Percentiles rank a stretch among this genome's conserved stretches.
These are phyloP conservation scores for Dryas octopetala DNA, from an alignment of 306 rosid species.

Conservation along the genomic window DNA sequence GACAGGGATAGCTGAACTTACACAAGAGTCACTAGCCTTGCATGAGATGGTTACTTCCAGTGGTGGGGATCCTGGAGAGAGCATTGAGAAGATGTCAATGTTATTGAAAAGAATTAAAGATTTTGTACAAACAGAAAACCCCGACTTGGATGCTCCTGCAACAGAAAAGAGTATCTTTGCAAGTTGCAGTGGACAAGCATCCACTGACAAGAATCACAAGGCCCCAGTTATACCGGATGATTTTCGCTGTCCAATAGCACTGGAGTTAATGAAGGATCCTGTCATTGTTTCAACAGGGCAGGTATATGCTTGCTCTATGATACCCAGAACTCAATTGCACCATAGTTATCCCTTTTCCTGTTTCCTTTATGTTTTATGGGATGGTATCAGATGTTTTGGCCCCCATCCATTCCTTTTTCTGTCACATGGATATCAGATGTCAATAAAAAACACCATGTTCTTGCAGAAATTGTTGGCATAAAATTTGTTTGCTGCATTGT, in stretches of 20 bases:
- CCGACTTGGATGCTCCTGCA: constrained; percentile 43
- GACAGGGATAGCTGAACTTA: constrained; percentile 73
- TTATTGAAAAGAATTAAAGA: constrained; percentile 79
- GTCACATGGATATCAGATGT: background rate
- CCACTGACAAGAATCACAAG: constrained; percentile 52
- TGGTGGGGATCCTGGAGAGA: constrained; percentile 84
- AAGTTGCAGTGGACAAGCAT: constrained; percentile 46
- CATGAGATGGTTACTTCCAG: constrained; percentile 83
- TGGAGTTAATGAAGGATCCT: constrained; percentile 95
- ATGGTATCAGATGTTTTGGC: constrained; percentile 8
- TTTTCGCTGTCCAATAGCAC: constrained; percentile 94
- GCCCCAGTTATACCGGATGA: constrained; percentile 72
- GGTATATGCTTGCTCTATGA: constrained; percentile 49
- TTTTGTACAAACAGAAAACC: constrained; percentile 78
- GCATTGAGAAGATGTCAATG: constrained; percentile 84
- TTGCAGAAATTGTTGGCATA: constrained; percentile 13
- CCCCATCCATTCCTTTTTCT: background rate
- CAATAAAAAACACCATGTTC: background rate
- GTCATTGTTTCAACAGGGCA: constrained; percentile 99
- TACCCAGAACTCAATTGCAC: constrained; percentile 11
- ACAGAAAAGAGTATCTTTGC: constrained; percentile 44
- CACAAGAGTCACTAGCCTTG: constrained; percentile 86
- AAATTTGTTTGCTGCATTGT: constrained; percentile 23
- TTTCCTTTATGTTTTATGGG: background rate
- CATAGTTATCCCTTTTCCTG: constrained; percentile 1